Evolutionary conservation across 495 filamentous ascomycete genomes (phyloP).

Genomic region (Penicillium silybi): DNA sequence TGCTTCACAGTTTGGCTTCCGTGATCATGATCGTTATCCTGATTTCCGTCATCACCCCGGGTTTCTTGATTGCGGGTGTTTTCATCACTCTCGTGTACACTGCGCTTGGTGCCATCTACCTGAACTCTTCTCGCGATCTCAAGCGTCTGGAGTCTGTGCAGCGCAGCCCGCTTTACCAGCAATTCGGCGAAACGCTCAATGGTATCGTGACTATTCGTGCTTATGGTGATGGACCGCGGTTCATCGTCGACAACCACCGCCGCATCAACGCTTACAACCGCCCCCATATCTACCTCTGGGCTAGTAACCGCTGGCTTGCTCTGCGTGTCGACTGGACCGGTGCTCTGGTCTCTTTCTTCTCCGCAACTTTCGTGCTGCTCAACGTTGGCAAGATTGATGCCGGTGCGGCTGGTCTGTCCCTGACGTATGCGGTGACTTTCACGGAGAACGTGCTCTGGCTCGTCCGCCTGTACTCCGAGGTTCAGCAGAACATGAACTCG

Average conservation of each 20-base stretch:
- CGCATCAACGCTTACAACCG: slow-evolving; percentile 87
- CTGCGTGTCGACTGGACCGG: slow-evolving; percentile 89
- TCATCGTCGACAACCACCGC: slow-evolving; percentile 86
- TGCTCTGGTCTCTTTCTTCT: slow-evolving; percentile 89
- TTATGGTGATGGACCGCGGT: slow-evolving; percentile 90
- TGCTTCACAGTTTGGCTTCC: slow-evolving; percentile 62
- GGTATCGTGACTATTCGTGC: slow-evolving; percentile 98
- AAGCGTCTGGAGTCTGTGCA: slow-evolving; percentile 95
- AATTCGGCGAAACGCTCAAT: slow-evolving; percentile 93
- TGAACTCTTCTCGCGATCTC: slow-evolving; percentile 86
- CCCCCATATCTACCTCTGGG: slow-evolving; percentile 96
- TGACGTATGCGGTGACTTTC: slow-evolving; percentile 98
- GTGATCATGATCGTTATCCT: slow-evolving; percentile 86
- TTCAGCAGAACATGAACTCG: slow-evolving; percentile 99
- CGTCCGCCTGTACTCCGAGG: slow-evolving; percentile 87
- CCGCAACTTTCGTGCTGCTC: slow-evolving; percentile 83
- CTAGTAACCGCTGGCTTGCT: slow-evolving; percentile 94
- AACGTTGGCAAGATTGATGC: slow-evolving; percentile 85
- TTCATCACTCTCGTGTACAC: slow-evolving; percentile 84
- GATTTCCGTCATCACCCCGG: slow-evolving; percentile 90
- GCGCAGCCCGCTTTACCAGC: slow-evolving; percentile 92
- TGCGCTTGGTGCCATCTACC: slow-evolving; percentile 80
- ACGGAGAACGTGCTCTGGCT: slow-evolving; percentile 98
- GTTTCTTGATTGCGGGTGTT: slow-evolving; percentile 80
- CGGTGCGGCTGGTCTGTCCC: slow-evolving; percentile 88